These are phyloP conservation scores for Globisporangium radiosum DNA, from an alignment of 352 stramenopile species.

Conservation along the genomic window DNA sequence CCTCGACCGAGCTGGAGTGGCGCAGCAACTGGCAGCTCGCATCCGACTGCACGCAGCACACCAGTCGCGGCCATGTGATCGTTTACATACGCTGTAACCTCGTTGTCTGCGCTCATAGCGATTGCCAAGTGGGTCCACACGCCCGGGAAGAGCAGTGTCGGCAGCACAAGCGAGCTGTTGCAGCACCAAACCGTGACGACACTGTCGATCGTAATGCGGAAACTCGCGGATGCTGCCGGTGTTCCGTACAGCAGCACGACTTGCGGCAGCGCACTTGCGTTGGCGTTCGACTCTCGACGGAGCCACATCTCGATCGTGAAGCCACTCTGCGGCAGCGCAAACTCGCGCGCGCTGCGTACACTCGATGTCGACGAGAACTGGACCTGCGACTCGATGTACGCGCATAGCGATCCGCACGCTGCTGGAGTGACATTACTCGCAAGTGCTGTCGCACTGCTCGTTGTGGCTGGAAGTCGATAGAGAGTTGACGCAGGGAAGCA, in stretches of 20 bases:
- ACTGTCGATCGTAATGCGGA: slow-evolving; percentile 14
- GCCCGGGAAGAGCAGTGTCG: slow-evolving; percentile 16
- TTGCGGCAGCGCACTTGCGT: slow-evolving; percentile 7
- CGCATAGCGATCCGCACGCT: slow-evolving; percentile 24
- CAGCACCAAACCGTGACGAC: slow-evolving; percentile 28
- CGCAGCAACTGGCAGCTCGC: slow-evolving; percentile 12
- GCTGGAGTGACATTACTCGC: slow-evolving; percentile 4
- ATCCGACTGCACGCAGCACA: slow-evolving; percentile 16
- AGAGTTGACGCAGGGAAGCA: slow-evolving; percentile 20
- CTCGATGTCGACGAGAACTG: slow-evolving; percentile 18
- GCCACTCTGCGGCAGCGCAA: slow-evolving; percentile 15
- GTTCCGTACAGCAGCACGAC: slow-evolving; percentile 32
- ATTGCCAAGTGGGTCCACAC: slow-evolving; percentile 42
- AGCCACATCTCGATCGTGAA: slow-evolving; percentile 46
- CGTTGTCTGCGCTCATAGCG: slow-evolving; percentile 10
- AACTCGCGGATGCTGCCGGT: background rate
- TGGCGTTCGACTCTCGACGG: slow-evolving; percentile 11
- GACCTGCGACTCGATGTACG: slow-evolving; percentile 24
- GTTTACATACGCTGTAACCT: slow-evolving; percentile 24
- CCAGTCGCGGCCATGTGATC: slow-evolving; percentile 17
- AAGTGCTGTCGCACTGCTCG: background rate
- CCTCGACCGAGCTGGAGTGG: slow-evolving; percentile 41
- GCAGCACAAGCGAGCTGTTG: slow-evolving; percentile 20
- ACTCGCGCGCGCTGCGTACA: slow-evolving; percentile 19
- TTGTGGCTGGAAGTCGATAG: slow-evolving; percentile 14